Base-by-base conservation (phyloP, 164 flowering plant species). In the Magnolia officinalis region DNA sequence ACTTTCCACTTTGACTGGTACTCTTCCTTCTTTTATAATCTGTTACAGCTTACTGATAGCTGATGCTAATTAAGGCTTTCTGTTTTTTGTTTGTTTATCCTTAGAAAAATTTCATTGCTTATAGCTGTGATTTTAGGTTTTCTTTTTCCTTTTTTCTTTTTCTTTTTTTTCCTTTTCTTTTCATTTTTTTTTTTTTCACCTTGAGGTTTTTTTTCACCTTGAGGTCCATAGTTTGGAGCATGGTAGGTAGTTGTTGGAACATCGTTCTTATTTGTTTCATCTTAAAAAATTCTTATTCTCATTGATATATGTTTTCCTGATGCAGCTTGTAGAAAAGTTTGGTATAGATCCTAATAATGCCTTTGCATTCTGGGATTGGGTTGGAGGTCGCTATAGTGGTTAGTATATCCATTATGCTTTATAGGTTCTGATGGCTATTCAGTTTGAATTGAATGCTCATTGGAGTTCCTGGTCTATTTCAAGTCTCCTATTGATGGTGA, bases 331-430 rank as follows among this genome's bases (percentile, higher is more conserved):
- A 14, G 95, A 94, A 72, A 83, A 91, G 81, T 94, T 94, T 82
- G 97, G 98, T 18, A 94, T 94, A 82, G 95, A 94, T 80, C 98
- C 98, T 49, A 88, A 91, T 65, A 94, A 92, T 92, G 96, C 99
- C 63, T 96, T 96, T 88, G 97, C 97, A 72, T 96, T 94, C 81
- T 96, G 95, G 97, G 96, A 91, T 76, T 96, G 96, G 97, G 92
- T 92, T 80, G 95, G 94, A 76, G 96, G 99, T 31, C 91, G 97
- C 65, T 96, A 96, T 72, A 96, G 99, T 85, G 99, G 99, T 92
- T 85, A 79, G 79, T 80, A 45, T 49, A 23, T 63, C 74, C 6
- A 29, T 72, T 24, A 72, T 71, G 63, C 21, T 70, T 70, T 1
- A 14, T 55, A 16, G 13, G 7, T 24, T 18, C 10, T 2, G 4